Percentiles rank a stretch among this genome's conserved stretches.
Evolutionary conservation across 2,329 filamentous ascomycete species (phyloP).

Genomic region (Cytospora piceae): DNA sequence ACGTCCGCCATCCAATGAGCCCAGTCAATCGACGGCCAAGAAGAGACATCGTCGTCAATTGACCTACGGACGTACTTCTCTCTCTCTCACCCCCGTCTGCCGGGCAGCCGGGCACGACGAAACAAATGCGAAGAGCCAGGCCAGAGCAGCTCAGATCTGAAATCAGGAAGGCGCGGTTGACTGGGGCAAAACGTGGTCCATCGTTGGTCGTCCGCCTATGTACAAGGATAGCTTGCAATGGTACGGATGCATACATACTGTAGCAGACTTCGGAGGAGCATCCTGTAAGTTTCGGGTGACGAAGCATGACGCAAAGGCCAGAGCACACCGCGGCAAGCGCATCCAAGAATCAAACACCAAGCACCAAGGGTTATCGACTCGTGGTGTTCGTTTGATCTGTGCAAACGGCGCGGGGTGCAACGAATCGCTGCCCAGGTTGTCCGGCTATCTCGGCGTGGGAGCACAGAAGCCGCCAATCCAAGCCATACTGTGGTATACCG

Average conservation of each 20-base stretch:
- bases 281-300: not conserved
- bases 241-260: no score
- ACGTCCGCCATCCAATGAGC: constrained; percentile 2
- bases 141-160: not conserved
- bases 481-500: not conserved
- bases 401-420: not conserved
- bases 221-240: not conserved
- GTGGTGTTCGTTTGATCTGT: not conserved
- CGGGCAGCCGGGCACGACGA: no score
- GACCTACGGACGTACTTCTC: not conserved
- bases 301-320: not conserved
- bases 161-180: not conserved
- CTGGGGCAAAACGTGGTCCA: not conserved
- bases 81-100: not conserved
- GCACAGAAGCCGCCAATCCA: not conserved
- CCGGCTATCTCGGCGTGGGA: no score
- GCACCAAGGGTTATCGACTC: not conserved
- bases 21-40: not conserved
- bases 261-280: not conserved
- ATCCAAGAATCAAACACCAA: not conserved
- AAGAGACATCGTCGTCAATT: not conserved
- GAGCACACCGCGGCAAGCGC: not conserved
- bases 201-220: not conserved
- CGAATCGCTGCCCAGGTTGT: no score
- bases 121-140: not conserved